phyloP scores from a whole-genome alignment of 2,329 filamentous ascomycete genomes.

The Trichoderma sp. region DNA sequence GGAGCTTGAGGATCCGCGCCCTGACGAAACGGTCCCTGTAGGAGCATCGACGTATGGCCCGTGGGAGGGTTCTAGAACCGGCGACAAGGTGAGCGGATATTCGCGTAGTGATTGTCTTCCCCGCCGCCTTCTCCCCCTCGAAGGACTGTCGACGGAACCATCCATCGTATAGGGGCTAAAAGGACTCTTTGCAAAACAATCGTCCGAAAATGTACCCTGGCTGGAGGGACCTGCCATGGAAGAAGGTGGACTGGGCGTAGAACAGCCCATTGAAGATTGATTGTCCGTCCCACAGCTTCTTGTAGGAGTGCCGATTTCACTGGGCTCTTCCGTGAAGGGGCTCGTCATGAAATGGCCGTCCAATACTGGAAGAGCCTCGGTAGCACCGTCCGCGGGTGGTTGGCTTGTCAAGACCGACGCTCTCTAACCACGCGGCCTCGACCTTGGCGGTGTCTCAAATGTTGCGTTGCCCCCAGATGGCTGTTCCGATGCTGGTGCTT shows the following conservation, averaged over 20 bases:
- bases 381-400: background rate
- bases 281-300: too few relatives aligned
- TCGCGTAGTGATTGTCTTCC: background rate
- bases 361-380: background rate
- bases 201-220: background rate
- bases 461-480: background rate
- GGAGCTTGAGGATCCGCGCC: background rate
- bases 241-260: background rate
- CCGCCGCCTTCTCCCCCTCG: background rate
- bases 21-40: background rate
- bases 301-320: background rate
- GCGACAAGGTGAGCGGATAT: background rate
- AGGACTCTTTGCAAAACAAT: background rate
- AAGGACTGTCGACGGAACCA: background rate
- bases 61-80: background rate
- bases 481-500: background rate
- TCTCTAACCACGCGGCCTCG: slow-evolving; percentile 15
- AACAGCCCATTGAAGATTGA: too few relatives aligned
- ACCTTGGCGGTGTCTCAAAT: background rate
- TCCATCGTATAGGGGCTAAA: background rate
- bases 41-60: background rate
- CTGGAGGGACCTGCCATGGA: background rate
- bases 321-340: background rate
- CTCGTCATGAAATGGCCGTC: background rate
- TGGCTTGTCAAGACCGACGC: slow-evolving; percentile 5